Evolutionary conservation across 371 early-diverging fungal genomes (phyloP), one percentile per base, ranked within the genome.

Genomic region (Mortierella sp.): DNA sequence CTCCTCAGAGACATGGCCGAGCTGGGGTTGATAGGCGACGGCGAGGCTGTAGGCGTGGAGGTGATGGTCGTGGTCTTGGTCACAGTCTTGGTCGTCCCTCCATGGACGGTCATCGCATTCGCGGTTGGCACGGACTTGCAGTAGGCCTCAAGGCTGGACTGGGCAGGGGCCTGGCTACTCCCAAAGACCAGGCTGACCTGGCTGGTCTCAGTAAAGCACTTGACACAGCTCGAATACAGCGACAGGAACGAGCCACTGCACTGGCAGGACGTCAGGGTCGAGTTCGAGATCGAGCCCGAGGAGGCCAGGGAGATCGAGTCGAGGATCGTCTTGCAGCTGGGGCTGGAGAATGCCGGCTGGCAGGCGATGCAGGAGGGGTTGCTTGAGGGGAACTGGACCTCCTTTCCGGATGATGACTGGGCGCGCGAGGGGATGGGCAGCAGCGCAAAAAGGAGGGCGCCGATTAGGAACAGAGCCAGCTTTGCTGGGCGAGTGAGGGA

Each of bases 201-300:
- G 47, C 73, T 66, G 19, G 81, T 80, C 71, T 80, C 81, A 0
- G 41, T 70, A 37, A 80, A 80, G 61, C 81, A 80, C 55, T 73
- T 63, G 26, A 77, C 71, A 48, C 81, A 80, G 34, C 34, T 67
- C 4, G 26, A 16, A 64, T 76, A 80, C 14, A 77, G 58, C 9
- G 71, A 45, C 31, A 80, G 14, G 64, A 80, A 80, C 19, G 71
- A 31, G 19, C 40, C 34, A 2, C 68, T 66, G 71, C 81, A 80
- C 45, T 80, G 81, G 34, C 81, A 80, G n/a, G 14, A 61, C n/a
- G 74, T 67, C 72, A 80, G 24, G 52, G 77, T 79, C 37, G 74
- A 34, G 61, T 76, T 85, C 34, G 80, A 75, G 45, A 85, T 74
- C 4, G 77, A 64, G 14, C 31, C 39, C 1, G 67, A 22, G 11